phyloP scores from a whole-genome alignment of 768 basidiomycete genomes.

The Agrocybe pediades region DNA sequence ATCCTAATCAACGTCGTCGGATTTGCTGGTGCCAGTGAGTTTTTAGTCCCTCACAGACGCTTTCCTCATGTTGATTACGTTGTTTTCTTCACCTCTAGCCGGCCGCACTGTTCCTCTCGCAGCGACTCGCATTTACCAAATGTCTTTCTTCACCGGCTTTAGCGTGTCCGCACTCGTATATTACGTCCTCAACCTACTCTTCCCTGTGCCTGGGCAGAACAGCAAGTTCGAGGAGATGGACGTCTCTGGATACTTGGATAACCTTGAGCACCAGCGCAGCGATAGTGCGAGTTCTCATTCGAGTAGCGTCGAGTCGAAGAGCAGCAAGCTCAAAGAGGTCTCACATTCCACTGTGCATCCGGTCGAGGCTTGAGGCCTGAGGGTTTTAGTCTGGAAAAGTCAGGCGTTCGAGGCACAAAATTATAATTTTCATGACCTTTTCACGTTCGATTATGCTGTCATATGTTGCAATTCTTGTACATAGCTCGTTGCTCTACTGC shows the following conservation, averaged over 20 bases:
- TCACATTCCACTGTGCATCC: neutral
- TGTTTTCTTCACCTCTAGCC: slow-evolving; percentile 30
- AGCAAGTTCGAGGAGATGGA: slow-evolving; percentile 59
- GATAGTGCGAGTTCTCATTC: neutral
- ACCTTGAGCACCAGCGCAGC: neutral
- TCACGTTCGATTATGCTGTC: too few relatives aligned
- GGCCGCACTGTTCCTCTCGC: slow-evolving; percentile 63
- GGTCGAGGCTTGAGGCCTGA: too few relatives aligned
- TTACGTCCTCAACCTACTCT: slow-evolving; percentile 55
- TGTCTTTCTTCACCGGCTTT: slow-evolving; percentile 88
- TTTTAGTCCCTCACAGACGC: neutral
- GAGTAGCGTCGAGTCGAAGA: neutral
- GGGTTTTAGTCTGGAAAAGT: neutral
- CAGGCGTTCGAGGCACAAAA: too few relatives aligned
- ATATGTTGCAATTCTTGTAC: too few relatives aligned
- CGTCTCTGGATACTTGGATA: slow-evolving; percentile 31
- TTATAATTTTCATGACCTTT: too few relatives aligned
- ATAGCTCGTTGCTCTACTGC: too few relatives aligned
- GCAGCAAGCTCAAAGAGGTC: neutral
- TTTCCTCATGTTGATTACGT: slow-evolving; percentile 3
- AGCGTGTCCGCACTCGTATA: slow-evolving; percentile 69
- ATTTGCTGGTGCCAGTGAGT: slow-evolving; percentile 73
- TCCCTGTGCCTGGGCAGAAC: slow-evolving; percentile 56
- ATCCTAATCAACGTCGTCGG: slow-evolving; percentile 84
- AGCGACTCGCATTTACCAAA: slow-evolving; percentile 72